Percentiles rank a stretch among this genome's conserved stretches.
Conservation (phyloP, 1,284 basidiomycete species). For the Cystobasidium pallidum region DNA sequence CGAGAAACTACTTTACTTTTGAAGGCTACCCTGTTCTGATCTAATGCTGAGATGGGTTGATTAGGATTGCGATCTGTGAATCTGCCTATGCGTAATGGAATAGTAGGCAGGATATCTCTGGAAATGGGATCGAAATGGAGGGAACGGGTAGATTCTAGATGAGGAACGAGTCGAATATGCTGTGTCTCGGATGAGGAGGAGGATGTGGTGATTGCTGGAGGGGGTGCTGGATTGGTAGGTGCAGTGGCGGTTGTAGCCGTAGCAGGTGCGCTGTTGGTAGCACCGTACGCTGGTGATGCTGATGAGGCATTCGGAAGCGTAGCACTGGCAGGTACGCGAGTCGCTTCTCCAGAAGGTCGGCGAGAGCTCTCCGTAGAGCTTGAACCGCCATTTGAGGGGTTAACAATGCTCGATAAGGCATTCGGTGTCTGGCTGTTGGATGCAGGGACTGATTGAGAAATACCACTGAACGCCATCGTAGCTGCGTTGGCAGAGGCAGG, state of each 20-base stretch:
- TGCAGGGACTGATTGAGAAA: not conserved
- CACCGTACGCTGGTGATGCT: slow-evolving; percentile 9
- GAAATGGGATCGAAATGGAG: slow-evolving; percentile 91
- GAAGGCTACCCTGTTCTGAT: slow-evolving; percentile 79
- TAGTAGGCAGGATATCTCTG: slow-evolving; percentile 67
- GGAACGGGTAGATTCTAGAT: slow-evolving; percentile 85
- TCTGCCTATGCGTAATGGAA: slow-evolving; percentile 59
- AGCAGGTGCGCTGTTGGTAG: not conserved
- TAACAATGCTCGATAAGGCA: not conserved
- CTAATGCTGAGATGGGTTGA: slow-evolving; percentile 64
- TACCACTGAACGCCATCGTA: not conserved
- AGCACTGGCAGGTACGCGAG: slow-evolving; percentile 1
- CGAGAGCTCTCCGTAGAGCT: slow-evolving; percentile 6
- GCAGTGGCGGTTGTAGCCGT: not conserved
- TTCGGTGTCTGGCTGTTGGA: not conserved
- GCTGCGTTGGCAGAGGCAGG: slow-evolving; percentile 12
- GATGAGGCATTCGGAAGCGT: not conserved
- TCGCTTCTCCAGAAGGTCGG: slow-evolving; percentile 20
- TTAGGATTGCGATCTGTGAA: slow-evolving; percentile 57
- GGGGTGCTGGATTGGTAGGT: not conserved
- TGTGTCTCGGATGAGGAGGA: slow-evolving; percentile 54
- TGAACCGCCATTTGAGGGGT: slow-evolving; percentile 3
- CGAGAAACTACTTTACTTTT: slow-evolving; percentile 94
- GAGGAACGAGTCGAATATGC: slow-evolving; percentile 81
- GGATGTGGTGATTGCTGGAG: slow-evolving; percentile 2